These are phyloP conservation scores for Cytospora mali DNA, from an alignment of 2,329 filamentous ascomycete genomes.

Conservation along the genomic window DNA sequence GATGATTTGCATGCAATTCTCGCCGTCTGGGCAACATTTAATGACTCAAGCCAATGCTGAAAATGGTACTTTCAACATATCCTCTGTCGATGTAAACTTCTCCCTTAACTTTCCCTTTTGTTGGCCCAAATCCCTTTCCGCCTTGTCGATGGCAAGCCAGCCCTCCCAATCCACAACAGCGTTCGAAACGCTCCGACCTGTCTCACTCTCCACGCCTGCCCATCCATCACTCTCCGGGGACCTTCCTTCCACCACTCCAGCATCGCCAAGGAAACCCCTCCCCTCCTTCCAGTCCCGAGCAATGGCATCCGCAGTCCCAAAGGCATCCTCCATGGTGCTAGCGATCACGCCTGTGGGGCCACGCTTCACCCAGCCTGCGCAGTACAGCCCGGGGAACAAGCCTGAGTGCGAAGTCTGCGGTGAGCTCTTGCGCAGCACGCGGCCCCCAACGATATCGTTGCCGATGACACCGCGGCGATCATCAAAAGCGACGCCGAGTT, in stretches of 20 bases:
- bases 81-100: conserved; percentile 60
- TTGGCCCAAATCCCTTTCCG: conserved; percentile 69
- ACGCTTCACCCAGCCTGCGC: conserved; percentile 93
- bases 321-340: conserved; percentile 93
- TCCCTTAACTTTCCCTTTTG: conserved; percentile 76
- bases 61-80: conserved; percentile 53
- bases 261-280: conserved; percentile 43
- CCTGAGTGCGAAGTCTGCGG: conserved; percentile 34
- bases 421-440: conserved; percentile 53
- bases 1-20: not conserved
- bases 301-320: conserved; percentile 83
- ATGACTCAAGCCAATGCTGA: conserved; percentile 5
- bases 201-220: conserved; percentile 71
- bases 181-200: conserved; percentile 39
- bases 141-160: conserved; percentile 81
- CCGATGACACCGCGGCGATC: conserved; percentile 71
- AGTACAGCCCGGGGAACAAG: conserved; percentile 74
- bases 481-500: conserved; percentile 80
- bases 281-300: conserved; percentile 69
- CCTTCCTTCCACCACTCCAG: conserved; percentile 12
- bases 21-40: not conserved
- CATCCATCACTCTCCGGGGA: conserved; percentile 59
- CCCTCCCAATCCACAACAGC: conserved; percentile 73
- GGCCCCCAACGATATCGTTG: conserved; percentile 76
- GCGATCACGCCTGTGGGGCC: conserved; percentile 96